Evolutionary conservation across 108 stramenopile species (phyloP), one percentile per base, ranked within the genome.

Genomic region (Skeletonema marinoi): DNA sequence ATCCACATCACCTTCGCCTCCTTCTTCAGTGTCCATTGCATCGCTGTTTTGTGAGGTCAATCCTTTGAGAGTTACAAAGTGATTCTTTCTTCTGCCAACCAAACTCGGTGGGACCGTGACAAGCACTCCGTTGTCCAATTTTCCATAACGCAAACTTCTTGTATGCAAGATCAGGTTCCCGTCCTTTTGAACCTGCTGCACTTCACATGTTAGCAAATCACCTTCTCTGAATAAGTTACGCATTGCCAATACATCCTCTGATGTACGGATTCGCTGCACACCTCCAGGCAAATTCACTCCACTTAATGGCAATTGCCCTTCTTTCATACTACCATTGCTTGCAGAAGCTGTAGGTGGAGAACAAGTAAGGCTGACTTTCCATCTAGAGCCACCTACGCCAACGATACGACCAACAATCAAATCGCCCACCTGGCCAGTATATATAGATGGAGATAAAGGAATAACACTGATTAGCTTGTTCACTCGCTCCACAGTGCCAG

Each of bases 381-480:
- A 99, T 9, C 94, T 87, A 17, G 92, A 87, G 8, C 91, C 75
- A 19, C 82, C 89, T 5, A 99, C 97, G 32, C 91, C 89, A 19
- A 84, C 68, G 31, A 99, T 87, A n/a, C 97, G 82, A 7, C 99
- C 99, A 3, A 99, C 91, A n/a, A 99, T 91, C 17, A 98, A 74
- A 85, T 99, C 99, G 1, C 99, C 99, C 11, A 98, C 96, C 60
- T 98, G 93, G 17, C 96, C 98, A 44, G 73, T 67, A 71, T 97
- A 95, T 25, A 85, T 62, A 10, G 78, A 70, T 10, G 84, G 75
- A 16, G 85, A 83, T 38, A 89, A 71, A 13, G 96, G 95, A 59
- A 92, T 85, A n/a, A 99, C 98, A n/a, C 91, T 90, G 60, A 98
- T 88, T 3, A 99, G 90, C 70, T 96, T 95, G 84, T 99, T 98